Evolutionary conservation across 139 green algal genomes (phyloP), one percentile per base, ranked within the genome.

Genomic region (Asterochloris erici): DNA sequence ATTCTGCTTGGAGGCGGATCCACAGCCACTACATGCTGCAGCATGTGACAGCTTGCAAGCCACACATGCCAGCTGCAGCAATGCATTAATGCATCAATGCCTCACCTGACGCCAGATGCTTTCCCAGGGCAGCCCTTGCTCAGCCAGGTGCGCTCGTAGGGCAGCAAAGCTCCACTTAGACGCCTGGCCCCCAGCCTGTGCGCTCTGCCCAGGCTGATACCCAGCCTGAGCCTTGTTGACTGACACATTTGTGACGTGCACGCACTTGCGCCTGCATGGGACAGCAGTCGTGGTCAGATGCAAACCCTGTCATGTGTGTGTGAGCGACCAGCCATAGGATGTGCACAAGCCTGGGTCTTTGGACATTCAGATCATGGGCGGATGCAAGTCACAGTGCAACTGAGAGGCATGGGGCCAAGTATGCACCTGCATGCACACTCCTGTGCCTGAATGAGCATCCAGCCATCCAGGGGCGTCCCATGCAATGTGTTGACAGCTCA

Each of bases 221-320:
- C 63, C 78, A 38, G 78, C 63, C 61, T 80, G 81, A 24, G 86
- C 85, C 63, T 76, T 85, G 84, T 90, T 90, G 27, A 90, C 63
- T 28, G 68, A 85, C 77, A 82, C 84, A 71, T 90, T 90, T 38
- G 86, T 90, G 62, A 90, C 60, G 62, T 90, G 86, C 63, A 86
- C 80, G 74, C 81, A 85, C 24, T 68, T 63, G 29, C 76, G 76
- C 76, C 76, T 81, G 76, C 76, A 81, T 16, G 12, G 62, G 11
- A 64, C 13, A 10, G 14, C 73, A 38, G 29, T 26, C 10, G 21
- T 10, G 61, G 21, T 63, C 26, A 77, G 26, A 26, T 77, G n/a
- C 73, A 26, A n/a, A 19, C 1, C 60, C 29, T 0, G 47, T 9
- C 9, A 15, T 76, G 70, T 54, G 29, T 76, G 21, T 12, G 15